phyloP scores from a whole-genome alignment of 1,284 basidiomycete genomes.

The Coniophora puteana region DNA sequence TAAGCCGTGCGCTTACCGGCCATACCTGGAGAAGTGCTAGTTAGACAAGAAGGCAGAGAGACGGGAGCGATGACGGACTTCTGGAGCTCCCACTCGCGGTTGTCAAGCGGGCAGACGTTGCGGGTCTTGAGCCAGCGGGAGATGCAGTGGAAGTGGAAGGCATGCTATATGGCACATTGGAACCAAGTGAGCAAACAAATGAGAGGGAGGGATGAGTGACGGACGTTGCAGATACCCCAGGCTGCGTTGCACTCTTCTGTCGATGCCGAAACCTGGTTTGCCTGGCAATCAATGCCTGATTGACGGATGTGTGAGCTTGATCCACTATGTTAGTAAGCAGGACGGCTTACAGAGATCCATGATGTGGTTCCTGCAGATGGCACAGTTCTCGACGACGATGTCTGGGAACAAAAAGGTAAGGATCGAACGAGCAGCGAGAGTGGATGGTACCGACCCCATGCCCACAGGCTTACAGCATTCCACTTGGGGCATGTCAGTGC shows the following conservation, averaged over 20 bases:
- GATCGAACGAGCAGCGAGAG: constrained; percentile 1
- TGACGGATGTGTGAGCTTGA: constrained; percentile 3
- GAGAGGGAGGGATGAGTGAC: constrained; percentile 29
- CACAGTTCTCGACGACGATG: constrained; percentile 95
- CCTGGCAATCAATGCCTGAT: constrained; percentile 98
- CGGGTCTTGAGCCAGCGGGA: constrained; percentile 99
- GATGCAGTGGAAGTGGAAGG: constrained; percentile 99
- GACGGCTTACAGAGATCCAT: constrained; percentile 96
- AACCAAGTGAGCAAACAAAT: background rate
- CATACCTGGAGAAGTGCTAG: constrained; percentile 18
- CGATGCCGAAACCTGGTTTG: constrained; percentile 95
- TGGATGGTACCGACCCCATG: constrained; percentile 71
- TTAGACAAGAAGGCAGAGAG: background rate
- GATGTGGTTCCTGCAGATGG: constrained; percentile 96
- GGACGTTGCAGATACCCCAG: constrained; percentile 98
- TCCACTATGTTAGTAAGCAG: constrained; percentile 6
- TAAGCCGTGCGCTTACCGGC: constrained; percentile 21
- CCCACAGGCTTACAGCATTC: constrained; percentile 96
- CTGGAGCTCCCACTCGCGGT: constrained; percentile 93
- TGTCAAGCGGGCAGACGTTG: constrained; percentile 98
- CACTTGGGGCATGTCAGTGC: constrained; percentile 53
- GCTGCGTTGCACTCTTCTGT: constrained; percentile 98
- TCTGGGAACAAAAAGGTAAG: constrained; percentile 43
- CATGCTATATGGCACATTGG: constrained; percentile 86
- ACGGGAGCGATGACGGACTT: constrained; percentile 54